Conservation (phyloP, 306 rosid species). For the Cyamopsis tetragonoloba region DNA sequence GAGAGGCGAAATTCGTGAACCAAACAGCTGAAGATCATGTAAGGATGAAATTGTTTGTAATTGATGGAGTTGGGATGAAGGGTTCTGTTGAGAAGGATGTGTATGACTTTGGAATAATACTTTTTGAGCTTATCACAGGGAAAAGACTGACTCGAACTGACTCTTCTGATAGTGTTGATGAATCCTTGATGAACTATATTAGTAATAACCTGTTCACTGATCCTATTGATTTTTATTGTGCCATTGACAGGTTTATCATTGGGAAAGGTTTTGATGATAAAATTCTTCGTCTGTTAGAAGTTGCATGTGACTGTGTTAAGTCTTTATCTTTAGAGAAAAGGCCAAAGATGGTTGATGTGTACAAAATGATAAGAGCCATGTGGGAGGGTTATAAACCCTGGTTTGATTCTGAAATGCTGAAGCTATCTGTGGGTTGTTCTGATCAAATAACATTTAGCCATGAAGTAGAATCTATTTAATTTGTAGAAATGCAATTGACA, state of each 20-base stretch:
- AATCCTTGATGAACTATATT: constrained; percentile 4
- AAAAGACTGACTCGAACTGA: constrained; percentile 4
- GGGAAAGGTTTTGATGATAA: constrained; percentile 31
- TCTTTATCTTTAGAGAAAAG: constrained; percentile 3
- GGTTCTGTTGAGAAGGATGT: constrained; percentile 32
- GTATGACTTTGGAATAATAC: constrained; percentile 32
- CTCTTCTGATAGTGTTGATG: constrained; percentile 2
- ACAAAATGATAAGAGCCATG: constrained; percentile 1
- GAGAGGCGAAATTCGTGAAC: constrained; percentile 15
- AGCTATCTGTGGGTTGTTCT: not conserved
- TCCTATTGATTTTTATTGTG: not conserved
- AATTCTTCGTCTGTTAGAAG: constrained; percentile 13
- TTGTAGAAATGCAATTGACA: not conserved
- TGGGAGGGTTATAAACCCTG: constrained; percentile 18
- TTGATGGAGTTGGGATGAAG: constrained; percentile 4
- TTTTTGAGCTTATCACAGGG: constrained; percentile 39
- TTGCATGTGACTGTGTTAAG: constrained; percentile 35
- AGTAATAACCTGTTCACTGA: not conserved
- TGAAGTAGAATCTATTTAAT: constrained; percentile 3
- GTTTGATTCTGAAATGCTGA: not conserved
- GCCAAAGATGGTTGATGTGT: constrained; percentile 32
- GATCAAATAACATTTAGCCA: not conserved
- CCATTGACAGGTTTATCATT: constrained; percentile 6
- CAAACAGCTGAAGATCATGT: not conserved
- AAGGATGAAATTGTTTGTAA: not conserved